Base-by-base conservation (phyloP, 495 filamentous ascomycete species). In the Xylaria castorea region DNA sequence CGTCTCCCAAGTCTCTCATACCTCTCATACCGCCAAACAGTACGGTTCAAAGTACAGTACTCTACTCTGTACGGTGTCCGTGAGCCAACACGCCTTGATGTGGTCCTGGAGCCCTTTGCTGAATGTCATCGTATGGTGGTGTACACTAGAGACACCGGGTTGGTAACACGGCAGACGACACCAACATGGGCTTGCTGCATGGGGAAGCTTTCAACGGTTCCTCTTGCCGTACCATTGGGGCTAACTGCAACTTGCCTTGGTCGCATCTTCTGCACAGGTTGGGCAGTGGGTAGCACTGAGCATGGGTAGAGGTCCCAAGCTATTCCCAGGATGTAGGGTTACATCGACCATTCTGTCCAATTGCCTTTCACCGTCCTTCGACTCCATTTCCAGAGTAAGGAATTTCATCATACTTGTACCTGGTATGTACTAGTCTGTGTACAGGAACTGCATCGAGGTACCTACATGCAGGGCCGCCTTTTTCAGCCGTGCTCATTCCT, bases 401-500 rank as follows among this genome's bases (percentile, higher is more conserved):
- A 55, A 48, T 50, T 36, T 34, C 53, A 46, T 32, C 67, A 44
- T 69, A 25, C 67, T 48, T 61, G 67, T 71, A 71, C 69, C 46
- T 20, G 36, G 25, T 25, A 27, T 42, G 69, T 65, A 65, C 69
- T 57, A 25, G 44, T 34, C 60, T 25, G 60, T 46, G 60, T 62
- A 65, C 11, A 62, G 32, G 16, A 30, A 44, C 38, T 36, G n/a
- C 60, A 30, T 65, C 69, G 60, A 65, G 32, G 68, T 70, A 70
- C 40, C 44, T 58, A 12, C 58, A 53, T 71, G 60, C 61, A 65
- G 69, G 69, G 69, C 48, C 69, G 60, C 69, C 40, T 63, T 61
- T 58, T 65, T 71, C 69, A 71, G 69, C 69, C 69, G 69, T 71
- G 69, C 69, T 61, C 11, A 55, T 60, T 50, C 44, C 50, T 50